A percentile compares a stretch with the other conserved stretches of the same genome.
Conservation (phyloP, 352 stramenopile species). For the Pythium periplocum region DNA sequence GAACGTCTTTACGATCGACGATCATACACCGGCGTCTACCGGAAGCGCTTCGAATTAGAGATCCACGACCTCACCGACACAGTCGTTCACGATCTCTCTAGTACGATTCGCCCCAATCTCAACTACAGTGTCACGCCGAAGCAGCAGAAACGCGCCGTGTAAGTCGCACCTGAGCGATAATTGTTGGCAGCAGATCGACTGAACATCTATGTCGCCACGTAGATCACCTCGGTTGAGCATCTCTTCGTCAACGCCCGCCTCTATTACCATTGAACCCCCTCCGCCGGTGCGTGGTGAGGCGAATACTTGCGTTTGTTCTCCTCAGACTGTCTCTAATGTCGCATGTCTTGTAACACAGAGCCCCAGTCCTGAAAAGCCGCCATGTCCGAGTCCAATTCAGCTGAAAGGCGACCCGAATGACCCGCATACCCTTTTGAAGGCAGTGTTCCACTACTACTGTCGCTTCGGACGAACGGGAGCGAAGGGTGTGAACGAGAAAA, state of each 20-base stretch:
- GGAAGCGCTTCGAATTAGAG: conserved; percentile 19
- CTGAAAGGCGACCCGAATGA: conserved; percentile 68
- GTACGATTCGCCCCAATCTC: conserved; percentile 13
- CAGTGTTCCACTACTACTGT: conserved; percentile 85
- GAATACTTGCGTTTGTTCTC: too few species aligned
- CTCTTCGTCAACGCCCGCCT: not conserved
- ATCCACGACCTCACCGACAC: conserved; percentile 20
- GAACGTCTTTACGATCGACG: conserved; percentile 16
- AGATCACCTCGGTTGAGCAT: conserved; percentile 9
- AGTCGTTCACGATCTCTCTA: conserved; percentile 17
- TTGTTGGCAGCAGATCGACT: too few species aligned
- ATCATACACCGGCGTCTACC: conserved; percentile 20
- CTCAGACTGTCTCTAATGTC: too few species aligned
- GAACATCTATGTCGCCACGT: not conserved
- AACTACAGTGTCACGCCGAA: conserved; percentile 16
- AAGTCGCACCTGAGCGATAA: too few species aligned
- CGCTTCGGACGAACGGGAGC: conserved; percentile 70
- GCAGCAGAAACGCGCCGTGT: not conserved
- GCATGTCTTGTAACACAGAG: not conserved
- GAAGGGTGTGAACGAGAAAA: conserved; percentile 60
- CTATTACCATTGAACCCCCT: conserved; percentile 7
- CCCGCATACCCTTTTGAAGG: conserved; percentile 71
- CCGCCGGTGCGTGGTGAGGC: not conserved
- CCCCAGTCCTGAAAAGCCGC: conserved; percentile 10
- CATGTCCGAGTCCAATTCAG: conserved; percentile 18